Evolutionary conservation across 129 eudicot species (phyloP).

Genomic region (Kitagawia praeruptora): DNA sequence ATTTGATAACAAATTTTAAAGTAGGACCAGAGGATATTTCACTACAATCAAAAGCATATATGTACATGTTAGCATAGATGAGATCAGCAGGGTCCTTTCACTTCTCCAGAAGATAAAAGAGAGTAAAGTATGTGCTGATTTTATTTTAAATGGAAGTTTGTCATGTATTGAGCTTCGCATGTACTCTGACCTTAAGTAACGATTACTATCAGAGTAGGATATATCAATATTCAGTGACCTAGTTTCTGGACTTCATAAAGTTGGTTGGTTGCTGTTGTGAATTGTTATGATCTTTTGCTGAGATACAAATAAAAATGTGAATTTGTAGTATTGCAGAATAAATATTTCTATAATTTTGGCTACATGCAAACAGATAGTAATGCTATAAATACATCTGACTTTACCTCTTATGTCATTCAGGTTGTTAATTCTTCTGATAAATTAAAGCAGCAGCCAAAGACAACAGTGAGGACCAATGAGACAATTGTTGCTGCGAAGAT

Average conservation of each 20-base stretch:
- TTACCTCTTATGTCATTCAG: conserved; percentile 25
- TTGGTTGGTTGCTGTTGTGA: not conserved
- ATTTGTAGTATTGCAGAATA: not conserved
- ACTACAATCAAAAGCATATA: not conserved
- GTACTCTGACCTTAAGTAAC: not conserved
- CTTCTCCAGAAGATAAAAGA: not conserved
- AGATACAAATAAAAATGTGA: not conserved
- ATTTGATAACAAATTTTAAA: not conserved
- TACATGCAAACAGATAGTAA: not conserved
- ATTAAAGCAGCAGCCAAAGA: conserved; percentile 40
- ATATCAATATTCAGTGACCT: not conserved
- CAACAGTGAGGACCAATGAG: conserved; percentile 30
- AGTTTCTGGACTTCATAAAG: not conserved
- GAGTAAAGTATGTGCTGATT: not conserved
- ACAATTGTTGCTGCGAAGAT: conserved; percentile 21
- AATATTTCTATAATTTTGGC: not conserved
- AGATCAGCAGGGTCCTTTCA: not conserved
- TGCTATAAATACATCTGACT: not conserved
- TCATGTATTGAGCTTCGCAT: not conserved
- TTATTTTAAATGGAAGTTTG: not conserved
- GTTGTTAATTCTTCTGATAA: conserved; percentile 42
- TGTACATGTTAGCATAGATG: not conserved
- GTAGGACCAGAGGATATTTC: not conserved
- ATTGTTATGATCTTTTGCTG: not conserved
- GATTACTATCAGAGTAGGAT: not conserved